Evolutionary conservation across 2,329 filamentous ascomycete species (phyloP), one percentile per base, ranked within the genome.

Genomic region (Colletotrichum noveboracense): DNA sequence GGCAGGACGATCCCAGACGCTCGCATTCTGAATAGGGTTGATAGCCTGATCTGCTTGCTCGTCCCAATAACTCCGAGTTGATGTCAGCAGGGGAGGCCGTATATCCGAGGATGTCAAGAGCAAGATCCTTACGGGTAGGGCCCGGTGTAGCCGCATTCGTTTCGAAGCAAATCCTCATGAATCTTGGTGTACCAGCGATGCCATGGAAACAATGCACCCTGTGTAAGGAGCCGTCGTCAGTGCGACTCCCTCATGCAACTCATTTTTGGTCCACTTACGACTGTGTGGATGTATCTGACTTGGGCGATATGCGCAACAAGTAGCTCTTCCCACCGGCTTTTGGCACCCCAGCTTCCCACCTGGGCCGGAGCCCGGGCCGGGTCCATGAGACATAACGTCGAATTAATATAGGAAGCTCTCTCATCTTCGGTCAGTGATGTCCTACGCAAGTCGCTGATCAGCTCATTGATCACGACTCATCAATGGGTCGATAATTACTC

Each of bases 111-210:
- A 76, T 36, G 10, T 7, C 24, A 80, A 77, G 26, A 79, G 73
- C 14, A 76, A 78, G 79, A 77, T 78, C 78, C 80, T 70, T 82
- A 81, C 62, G 84, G 83, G 64, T 84, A 83, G 6, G 78, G 72
- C 14, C 82, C 82, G 7, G 67, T 78, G 76, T 82, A 85, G 56
- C 79, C 79, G 66, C 84, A 85, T 67, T 82, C 79, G 6, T 61
- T 80, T 38, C 79, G 78, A 6, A 85, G 79, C 4, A 80, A 75
- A 13, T 76, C 26, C 64, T 85, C 83, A 66, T 84, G 83, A 14
- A 81, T 77, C 14, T 81, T 77, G 7, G 83, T 76, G 70, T 81
- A 80, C 48, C 80, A 81, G 9, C 84, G 80, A 71, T 86, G 84
- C 79, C 80, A 85, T 12, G 65, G 65, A 38, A 67, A 67, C 12